Evolutionary conservation across 163 green algal genomes (phyloP).

Genomic region (Scenedesmus sp.): DNA sequence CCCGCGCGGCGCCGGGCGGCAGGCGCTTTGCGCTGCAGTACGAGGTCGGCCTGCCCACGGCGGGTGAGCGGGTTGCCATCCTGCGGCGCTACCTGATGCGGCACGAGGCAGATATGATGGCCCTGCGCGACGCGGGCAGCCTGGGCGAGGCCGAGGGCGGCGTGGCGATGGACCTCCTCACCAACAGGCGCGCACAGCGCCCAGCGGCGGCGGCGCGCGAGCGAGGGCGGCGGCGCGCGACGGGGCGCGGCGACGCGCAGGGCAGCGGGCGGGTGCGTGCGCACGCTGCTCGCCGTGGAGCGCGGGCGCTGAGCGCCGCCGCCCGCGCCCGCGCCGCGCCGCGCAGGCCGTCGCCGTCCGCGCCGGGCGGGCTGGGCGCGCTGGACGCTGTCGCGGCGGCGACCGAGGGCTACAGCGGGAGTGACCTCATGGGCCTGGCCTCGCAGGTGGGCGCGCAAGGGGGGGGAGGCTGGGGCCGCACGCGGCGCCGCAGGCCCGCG

Average conservation of each 20-base stretch:
- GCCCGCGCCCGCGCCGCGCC: too few species aligned
- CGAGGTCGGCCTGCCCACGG: conserved; percentile 71
- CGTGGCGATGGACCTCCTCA: conserved; percentile 36
- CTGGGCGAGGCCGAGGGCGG: conserved; percentile 21
- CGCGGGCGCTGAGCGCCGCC: too few species aligned
- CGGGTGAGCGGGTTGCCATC: conserved; percentile 69
- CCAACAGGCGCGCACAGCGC: conserved; percentile 22
- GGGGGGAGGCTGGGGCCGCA: background rate
- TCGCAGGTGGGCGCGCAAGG: conserved; percentile 5
- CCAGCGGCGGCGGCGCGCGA: too few species aligned
- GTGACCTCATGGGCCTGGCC: conserved; percentile 68
- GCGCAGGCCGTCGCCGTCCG: conserved; percentile 20
- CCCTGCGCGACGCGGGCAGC: background rate
- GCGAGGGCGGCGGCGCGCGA: too few species aligned
- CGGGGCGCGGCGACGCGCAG: too few species aligned
- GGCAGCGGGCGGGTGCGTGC: too few species aligned
- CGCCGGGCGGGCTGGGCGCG: background rate
- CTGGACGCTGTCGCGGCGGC: conserved; percentile 22
- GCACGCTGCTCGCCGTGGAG: too few species aligned
- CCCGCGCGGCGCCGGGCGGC: too few species aligned
- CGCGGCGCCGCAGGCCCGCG: background rate
- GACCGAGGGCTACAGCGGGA: conserved; percentile 65
- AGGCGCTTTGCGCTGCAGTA: conserved; percentile 80
- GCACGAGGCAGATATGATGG: conserved; percentile 54
- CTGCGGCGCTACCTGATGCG: conserved; percentile 68